Conservation (phyloP, 371 early-diverging fungal species). For the Neoconidiobolus thromboides region DNA sequence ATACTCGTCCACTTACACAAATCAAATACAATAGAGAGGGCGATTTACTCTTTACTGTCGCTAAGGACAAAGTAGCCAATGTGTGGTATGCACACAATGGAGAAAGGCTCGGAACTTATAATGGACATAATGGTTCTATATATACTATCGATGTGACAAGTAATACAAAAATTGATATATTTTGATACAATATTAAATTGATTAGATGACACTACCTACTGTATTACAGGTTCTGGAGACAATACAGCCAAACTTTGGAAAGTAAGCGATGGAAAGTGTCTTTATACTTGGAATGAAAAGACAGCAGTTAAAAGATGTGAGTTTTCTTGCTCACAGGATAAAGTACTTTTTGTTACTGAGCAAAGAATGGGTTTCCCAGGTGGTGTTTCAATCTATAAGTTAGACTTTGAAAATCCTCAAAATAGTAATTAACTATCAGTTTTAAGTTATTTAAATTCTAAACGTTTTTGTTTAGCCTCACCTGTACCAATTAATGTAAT, state of each 20-base stretch:
- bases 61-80: conserved; percentile 85
- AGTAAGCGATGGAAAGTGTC: conserved; percentile 75
- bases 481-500: conserved; percentile 49
- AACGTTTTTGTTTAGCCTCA: conserved; percentile 25
- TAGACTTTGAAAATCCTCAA: conserved; percentile 36
- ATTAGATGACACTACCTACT: conserved; percentile 2
- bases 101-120: conserved; percentile 89
- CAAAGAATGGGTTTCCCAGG: conserved; percentile 86
- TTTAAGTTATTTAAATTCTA: not conserved
- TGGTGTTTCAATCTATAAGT: conserved; percentile 58
- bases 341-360: conserved; percentile 85
- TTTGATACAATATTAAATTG: not conserved
- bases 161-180: conserved; percentile 10
- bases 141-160: conserved; percentile 87
- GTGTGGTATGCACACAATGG: conserved; percentile 97
- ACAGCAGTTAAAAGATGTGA: conserved; percentile 87
- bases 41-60: conserved; percentile 92
- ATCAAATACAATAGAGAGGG: conserved; percentile 98
- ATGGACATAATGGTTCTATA: conserved; percentile 89
- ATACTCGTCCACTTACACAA: conserved; percentile 93
- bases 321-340: conserved; percentile 73
- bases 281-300: conserved; percentile 73
- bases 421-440: conserved; percentile 6
- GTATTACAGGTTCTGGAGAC: conserved; percentile 87
- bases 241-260: conserved; percentile 90